These are phyloP conservation scores for Spathaspora arborariae DNA, from an alignment of 805 yeast species.

Conservation along the genomic window DNA sequence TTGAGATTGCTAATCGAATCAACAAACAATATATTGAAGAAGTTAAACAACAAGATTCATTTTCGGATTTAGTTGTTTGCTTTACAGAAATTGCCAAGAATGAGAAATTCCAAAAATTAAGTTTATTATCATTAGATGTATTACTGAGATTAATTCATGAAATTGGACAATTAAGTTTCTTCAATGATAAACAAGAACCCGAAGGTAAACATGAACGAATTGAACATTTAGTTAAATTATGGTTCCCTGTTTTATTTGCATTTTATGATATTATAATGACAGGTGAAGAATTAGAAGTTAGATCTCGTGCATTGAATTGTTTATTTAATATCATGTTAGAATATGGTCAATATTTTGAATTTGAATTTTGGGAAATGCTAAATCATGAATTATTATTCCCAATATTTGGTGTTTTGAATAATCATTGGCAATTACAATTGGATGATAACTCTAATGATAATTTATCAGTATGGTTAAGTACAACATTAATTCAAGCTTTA, in stretches of 20 bases:
- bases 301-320: constrained; percentile 80
- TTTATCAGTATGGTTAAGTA: constrained; percentile 91
- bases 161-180: constrained; percentile 46
- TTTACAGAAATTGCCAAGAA: constrained; percentile 82
- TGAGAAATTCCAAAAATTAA: constrained; percentile 71
- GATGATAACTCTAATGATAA: constrained; percentile 76
- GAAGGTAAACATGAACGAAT: constrained; percentile 15
- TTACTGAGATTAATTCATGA: constrained; percentile 59
- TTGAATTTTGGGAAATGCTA: constrained; percentile 76
- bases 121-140: constrained; percentile 76
- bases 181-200: constrained; percentile 13
- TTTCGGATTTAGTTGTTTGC: constrained; percentile 63
- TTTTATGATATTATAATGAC: constrained; percentile 88
- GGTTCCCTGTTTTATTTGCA: constrained; percentile 86
- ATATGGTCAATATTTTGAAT: constrained; percentile 73
- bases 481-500: constrained; percentile 93
- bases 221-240: constrained; percentile 50
- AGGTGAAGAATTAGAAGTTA: constrained; percentile 90
- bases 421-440: constrained; percentile 57
- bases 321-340: constrained; percentile 78
- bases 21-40: constrained; percentile 57
- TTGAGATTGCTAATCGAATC: constrained; percentile 58
- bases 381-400: constrained; percentile 83
- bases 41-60: constrained; percentile 68
- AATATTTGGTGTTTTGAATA: constrained; percentile 74